Conservation (phyloP, 2,329 filamentous ascomycete genomes). For the Ophiostoma piceae region DNA sequence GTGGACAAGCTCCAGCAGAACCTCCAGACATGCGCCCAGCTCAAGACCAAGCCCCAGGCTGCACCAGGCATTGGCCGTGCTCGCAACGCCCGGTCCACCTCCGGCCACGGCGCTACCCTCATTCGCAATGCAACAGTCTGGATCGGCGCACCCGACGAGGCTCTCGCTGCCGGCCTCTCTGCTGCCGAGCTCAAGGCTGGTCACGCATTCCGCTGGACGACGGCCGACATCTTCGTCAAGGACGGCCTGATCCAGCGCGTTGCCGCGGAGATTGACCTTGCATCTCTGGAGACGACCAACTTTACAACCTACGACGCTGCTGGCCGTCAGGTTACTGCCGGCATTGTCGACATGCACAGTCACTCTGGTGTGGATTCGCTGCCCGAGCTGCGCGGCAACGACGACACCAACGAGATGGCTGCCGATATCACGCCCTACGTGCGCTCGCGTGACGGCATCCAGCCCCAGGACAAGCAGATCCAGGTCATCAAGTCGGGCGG, state of each 20-base stretch:
- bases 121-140: constrained; percentile 64
- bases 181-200: constrained; percentile 52
- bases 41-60: constrained; percentile 51
- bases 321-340: constrained; percentile 58
- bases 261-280: constrained; percentile 38
- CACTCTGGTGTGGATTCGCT: constrained; percentile 58
- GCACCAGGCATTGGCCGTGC: constrained; percentile 52
- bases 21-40: constrained; percentile 50
- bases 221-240: constrained; percentile 56
- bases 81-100: constrained; percentile 55
- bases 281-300: background rate
- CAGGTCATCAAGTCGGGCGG: constrained; percentile 67
- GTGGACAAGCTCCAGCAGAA: constrained; percentile 49
- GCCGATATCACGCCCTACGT: constrained; percentile 63
- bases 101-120: constrained; percentile 54
- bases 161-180: constrained; percentile 46
- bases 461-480: constrained; percentile 59
- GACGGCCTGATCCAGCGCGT: constrained; percentile 57
- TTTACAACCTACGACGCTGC: constrained; percentile 46
- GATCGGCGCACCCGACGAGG: constrained; percentile 52
- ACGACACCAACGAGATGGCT: constrained; percentile 60
- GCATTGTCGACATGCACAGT: constrained; percentile 68
- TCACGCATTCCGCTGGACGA: constrained; percentile 55
- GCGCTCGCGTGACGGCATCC: constrained; percentile 59
- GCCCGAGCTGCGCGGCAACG: constrained; percentile 49